These are phyloP conservation scores for Cyclotella kingstonii DNA, from an alignment of 108 stramenopile genomes.

Conservation along the genomic window DNA sequence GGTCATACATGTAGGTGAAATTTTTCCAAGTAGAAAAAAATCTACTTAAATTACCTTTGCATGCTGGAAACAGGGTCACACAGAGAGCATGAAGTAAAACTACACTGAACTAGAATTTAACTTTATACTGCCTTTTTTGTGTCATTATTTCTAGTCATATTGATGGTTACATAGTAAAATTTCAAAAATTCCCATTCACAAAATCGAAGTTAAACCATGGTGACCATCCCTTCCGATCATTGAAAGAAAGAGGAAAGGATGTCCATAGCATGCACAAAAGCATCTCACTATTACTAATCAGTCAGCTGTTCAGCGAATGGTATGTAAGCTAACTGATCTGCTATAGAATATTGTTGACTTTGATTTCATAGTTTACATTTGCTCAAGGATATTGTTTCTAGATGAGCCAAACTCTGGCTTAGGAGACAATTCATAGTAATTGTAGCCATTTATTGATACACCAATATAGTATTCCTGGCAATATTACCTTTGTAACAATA, in stretches of 20 bases:
- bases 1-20: too few relatives aligned
- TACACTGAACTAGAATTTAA: too few relatives aligned
- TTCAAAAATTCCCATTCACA: too few relatives aligned
- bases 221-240: too few relatives aligned
- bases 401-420: conserved; percentile 38
- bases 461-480: conserved; percentile 17
- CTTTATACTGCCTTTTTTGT: too few relatives aligned
- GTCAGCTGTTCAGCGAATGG: conserved; percentile 23
- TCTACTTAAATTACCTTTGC: too few relatives aligned
- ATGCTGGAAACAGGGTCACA: too few relatives aligned
- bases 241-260: conserved; percentile 32
- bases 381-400: conserved; percentile 17
- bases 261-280: conserved; percentile 39
- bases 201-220: too few relatives aligned
- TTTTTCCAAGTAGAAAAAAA: too few relatives aligned
- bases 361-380: background rate
- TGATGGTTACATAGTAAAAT: too few relatives aligned
- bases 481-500: conserved; percentile 36
- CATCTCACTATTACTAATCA: conserved; percentile 35
- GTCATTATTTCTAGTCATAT: too few relatives aligned
- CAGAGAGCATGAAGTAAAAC: too few relatives aligned
- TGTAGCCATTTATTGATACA: conserved; percentile 20
- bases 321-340: background rate
- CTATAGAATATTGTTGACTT: background rate
- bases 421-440: conserved; percentile 33